Base-by-base conservation (phyloP, 305 asterid species). In the Solanum hybrid region DNA sequence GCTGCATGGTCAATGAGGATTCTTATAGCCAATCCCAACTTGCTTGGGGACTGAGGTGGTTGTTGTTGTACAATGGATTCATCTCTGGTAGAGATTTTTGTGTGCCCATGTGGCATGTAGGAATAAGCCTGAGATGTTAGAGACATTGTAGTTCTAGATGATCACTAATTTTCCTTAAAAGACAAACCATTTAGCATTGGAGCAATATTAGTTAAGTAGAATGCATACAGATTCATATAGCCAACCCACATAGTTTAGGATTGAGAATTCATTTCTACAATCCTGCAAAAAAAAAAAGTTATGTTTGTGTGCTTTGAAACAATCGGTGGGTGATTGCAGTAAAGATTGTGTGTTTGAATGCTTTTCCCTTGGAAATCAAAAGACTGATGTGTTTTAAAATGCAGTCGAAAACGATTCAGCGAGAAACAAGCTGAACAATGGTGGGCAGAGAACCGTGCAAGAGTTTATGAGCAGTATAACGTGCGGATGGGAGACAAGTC, bases 401-500 rank as follows among this genome's bases (percentile, higher is more conserved):
- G 94, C 95, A 94, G 96, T 68, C 96, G 96, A 89, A 94, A 94
- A 92, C 88, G 94, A 36, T 94, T 94, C 70, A 94, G 93, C 72
- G 96, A 94, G 87, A 93, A 94, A 89, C 96, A 94, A 91, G 96
- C 96, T 75, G 94, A 94, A 79, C 95, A 93, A 82, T 94, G 96
- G 96, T 94, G 96, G 96, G 93, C 95, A 78, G 96, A 92, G 91
- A 94, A 94, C 90, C 93, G 95, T 7, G 92, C 92, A 83, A 93
- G 95, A 92, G 93, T 94, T 79, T 92, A 92, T 87, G 94, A 93
- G 88, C 92, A 79, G 89, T 94, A 94, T 91, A 94, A 94, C n/a
- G 93, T 94, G 32, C 91, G 93, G 84, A 91, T 90, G 93, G 92
- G 88, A 36, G 94, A 93, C 91, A 93, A 91, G 88, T 93, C 95